Base-by-base conservation (phyloP, 179 eudicot species). In the Dionaea muscipula region DNA sequence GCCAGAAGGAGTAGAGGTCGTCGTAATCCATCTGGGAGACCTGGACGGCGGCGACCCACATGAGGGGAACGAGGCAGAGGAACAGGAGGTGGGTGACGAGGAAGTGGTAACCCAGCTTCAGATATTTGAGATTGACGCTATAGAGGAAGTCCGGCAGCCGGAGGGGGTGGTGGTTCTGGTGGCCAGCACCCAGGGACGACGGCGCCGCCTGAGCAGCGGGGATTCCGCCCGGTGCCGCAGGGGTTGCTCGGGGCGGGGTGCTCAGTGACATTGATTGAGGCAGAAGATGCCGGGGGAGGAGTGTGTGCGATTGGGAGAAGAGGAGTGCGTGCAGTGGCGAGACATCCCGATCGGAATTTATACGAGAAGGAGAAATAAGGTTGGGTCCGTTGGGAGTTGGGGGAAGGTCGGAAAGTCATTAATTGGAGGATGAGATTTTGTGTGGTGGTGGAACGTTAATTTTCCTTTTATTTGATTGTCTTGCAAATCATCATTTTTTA, bases 91-190 rank as follows among this genome's bases (percentile, higher is more conserved):
- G 61, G 14, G 86, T 62, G 25, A 82, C 78, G 21, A 82, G 27
- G 69, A 82, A 78, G 28, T 85, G 86, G 54, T 82, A 85, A 0
- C 94, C 94, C 6, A 79, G 57, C 50, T 85, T 85, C 16, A 85
- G 84, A 41, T 85, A 77, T 57, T 80, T 85, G 27, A 83, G 70
- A 33, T 78, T 81, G 1, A 83, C 81, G 51, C 60, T 76, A 19
- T 68, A 76, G 15, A 78, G 85, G 58, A 85, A 83, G 53, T 80
- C 83, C 0, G 91, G 91, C 16, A 83, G 71, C 7, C 76, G 56
- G 26, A 83, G 75, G 24, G 48, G 37, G 14, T 68, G 75, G 50
- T 55, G 81, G 76, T 67, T 62, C 65, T 51, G 62, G 10, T 70
- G 45, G n/a, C n/a, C n/a, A n/a, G n/a, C n/a, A n/a, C 7, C 64